Evolutionary conservation across 495 filamentous ascomycete species (phyloP).

Genomic region (Monascus purpureus): DNA sequence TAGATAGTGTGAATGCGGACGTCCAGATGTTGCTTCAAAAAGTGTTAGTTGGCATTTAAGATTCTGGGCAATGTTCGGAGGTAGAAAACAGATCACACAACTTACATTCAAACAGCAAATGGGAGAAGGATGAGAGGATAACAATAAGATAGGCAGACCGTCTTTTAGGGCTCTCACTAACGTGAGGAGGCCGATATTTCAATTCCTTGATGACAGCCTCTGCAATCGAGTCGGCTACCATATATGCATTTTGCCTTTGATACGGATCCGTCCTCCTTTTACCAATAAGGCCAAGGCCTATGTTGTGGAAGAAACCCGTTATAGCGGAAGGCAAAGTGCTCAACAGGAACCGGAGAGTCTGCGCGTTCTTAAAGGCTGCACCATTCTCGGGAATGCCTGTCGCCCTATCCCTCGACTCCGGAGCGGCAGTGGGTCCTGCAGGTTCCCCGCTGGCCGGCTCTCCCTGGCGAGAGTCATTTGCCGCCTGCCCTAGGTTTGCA

Average conservation of each 20-base stretch:
- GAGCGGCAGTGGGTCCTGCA: conserved; percentile 11
- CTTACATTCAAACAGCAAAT: conserved; percentile 62
- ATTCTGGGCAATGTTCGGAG: neutral
- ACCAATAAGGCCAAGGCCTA: conserved; percentile 66
- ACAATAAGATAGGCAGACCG: conserved; percentile 67
- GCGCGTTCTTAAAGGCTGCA: conserved; percentile 62
- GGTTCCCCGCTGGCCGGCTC: conserved; percentile 9
- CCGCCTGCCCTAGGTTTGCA: conserved; percentile 2
- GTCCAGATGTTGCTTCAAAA: conserved; percentile 35
- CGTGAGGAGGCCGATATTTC: conserved; percentile 30
- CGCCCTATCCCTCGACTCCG: conserved; percentile 23
- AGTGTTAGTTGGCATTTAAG: conserved; percentile 3
- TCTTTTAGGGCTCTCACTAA: conserved; percentile 27
- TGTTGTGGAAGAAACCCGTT: conserved; percentile 60
- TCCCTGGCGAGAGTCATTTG: conserved; percentile 8
- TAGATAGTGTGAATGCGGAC: conserved; percentile 49
- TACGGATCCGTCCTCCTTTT: conserved; percentile 53
- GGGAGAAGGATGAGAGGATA: conserved; percentile 59
- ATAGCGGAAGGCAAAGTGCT: conserved; percentile 58
- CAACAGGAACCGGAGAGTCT: conserved; percentile 59
- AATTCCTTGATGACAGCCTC: conserved; percentile 56
- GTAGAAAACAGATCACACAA: conserved; percentile 1
- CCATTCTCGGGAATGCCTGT: conserved; percentile 30
- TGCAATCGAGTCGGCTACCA: conserved; percentile 68
- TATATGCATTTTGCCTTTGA: conserved; percentile 48